Evolutionary conservation across 352 stramenopile genomes (phyloP), one percentile per base, ranked within the genome.

Genomic region (Nannochloropsis limnetica): DNA sequence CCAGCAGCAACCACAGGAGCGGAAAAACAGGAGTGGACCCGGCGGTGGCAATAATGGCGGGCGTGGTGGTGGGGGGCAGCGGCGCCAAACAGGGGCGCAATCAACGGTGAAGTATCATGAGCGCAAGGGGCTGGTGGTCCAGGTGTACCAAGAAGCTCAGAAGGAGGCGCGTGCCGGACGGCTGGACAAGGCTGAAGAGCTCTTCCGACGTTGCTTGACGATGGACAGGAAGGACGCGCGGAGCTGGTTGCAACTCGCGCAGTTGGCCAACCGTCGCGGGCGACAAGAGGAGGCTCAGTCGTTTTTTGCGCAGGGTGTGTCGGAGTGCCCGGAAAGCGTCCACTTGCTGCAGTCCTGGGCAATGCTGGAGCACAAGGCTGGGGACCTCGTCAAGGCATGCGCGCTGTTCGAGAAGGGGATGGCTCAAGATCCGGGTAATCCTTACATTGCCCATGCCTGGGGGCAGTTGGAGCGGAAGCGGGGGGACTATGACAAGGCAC

Each of bases 361-460:
- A 6, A 29, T 81, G n/a, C 37, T 84, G 27, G 82, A 84, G 45
- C 29, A 68, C 22, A 83, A 85, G 32, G 32, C 23, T 43, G 82
- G 82, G 20, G 20, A 84, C 15, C 32, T 85, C 15, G 82, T 31
- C n/a, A 49, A 61, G 29, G 80, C 82, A 32, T 80, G 23, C 17
- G 20, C 83, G 45, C 28, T 79, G 22, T 84, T 84, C 25, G n/a
- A 27, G 17, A 31, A 68, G n/a, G 37, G 20, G 8, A 44, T 43
- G 15, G 32, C 23, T 17, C 29, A 79, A 29, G 81, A 83, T 44
- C 82, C 82, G 3, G 83, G 83, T 28, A 84, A 85, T 69, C 27
- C 68, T 37, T 83, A 84, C 37, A 27, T 84, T 17, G 32, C 83
- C 14, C 82, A 84, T 43, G 82, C 82, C 0, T 84, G 82, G 82